Evolutionary conservation across 2,329 filamentous ascomycete species (phyloP).

Genomic region (Exophiala lecanii-corni): DNA sequence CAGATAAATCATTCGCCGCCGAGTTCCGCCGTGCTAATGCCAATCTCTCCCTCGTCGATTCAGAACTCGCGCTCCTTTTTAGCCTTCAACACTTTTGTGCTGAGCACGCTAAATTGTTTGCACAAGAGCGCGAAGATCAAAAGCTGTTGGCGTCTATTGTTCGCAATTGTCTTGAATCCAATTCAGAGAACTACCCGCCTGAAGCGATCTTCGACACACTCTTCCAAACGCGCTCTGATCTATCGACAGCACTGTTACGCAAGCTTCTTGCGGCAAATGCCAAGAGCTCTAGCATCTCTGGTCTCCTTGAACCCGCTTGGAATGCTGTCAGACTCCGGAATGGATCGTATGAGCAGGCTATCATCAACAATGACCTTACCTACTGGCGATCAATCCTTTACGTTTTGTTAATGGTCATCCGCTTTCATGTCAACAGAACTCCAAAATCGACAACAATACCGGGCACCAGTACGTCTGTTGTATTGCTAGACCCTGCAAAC

Average conservation of each 20-base stretch:
- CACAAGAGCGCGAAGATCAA: constrained; percentile 51
- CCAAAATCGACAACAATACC: constrained; percentile 31
- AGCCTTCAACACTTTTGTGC: constrained; percentile 85
- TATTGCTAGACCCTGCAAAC: constrained; percentile 27
- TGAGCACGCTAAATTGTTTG: constrained; percentile 68
- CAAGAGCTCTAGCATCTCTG: constrained; percentile 47
- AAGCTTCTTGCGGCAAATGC: constrained; percentile 61
- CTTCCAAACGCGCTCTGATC: constrained; percentile 68
- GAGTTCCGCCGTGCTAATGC: constrained; percentile 85
- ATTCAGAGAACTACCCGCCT: constrained; percentile 66
- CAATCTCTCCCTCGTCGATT: constrained; percentile 87
- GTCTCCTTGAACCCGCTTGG: constrained; percentile 57
- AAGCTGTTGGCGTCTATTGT: constrained; percentile 70
- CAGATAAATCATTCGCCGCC: constrained; percentile 53
- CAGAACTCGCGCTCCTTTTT: constrained; percentile 71
- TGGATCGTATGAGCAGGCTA: constrained; percentile 56
- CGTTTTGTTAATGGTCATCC: constrained; percentile 76
- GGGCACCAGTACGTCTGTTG: constrained; percentile 7
- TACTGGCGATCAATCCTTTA: constrained; percentile 83
- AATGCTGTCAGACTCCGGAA: constrained; percentile 52
- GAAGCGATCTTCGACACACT: constrained; percentile 79
- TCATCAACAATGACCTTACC: constrained; percentile 53
- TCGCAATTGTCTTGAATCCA: constrained; percentile 72
- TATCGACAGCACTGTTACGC: constrained; percentile 78
- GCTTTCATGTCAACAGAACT: constrained; percentile 41